phyloP scores from a whole-genome alignment of 2,329 filamentous ascomycete species.

The Neofusicoccum sp. region DNA sequence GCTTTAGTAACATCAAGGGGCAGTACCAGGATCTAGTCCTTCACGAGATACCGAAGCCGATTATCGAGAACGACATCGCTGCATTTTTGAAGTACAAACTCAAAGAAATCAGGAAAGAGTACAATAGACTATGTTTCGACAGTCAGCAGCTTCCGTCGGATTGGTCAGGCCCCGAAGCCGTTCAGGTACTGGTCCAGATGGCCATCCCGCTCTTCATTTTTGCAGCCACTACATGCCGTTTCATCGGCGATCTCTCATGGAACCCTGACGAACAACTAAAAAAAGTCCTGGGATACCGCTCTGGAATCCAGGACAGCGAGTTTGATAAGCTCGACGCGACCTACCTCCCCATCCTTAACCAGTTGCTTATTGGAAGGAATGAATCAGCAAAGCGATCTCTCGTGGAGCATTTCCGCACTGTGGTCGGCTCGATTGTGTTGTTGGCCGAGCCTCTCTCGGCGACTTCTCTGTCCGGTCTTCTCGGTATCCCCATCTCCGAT shows the following conservation, averaged over 20 bases:
- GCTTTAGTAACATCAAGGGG: not conserved
- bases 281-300: conserved; percentile 21
- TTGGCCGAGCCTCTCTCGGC: conserved; percentile 24
- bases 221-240: conserved; percentile 27
- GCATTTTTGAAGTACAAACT: not conserved
- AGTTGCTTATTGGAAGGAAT: no score
- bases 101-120: not conserved
- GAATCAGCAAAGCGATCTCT: not conserved
- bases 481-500: conserved; percentile 18
- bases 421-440: conserved; percentile 25
- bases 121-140: not conserved
- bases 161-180: conserved; percentile 28
- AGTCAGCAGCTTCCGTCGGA: not conserved
- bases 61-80: not conserved
- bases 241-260: conserved; percentile 18
- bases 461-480: conserved; percentile 22
- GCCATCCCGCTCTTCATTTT: conserved; percentile 36
- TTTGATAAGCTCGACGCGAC: conserved; percentile 10
- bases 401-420: conserved; percentile 14
- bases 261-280: conserved; percentile 15
- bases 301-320: not conserved
- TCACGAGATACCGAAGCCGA: not conserved
- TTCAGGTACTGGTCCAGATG: conserved; percentile 32
- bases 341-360: conserved; percentile 23
- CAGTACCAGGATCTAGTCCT: not conserved